These are phyloP conservation scores for Emmonsiellopsis sp. DNA, from an alignment of 2,329 filamentous ascomycete genomes.

Conservation along the genomic window DNA sequence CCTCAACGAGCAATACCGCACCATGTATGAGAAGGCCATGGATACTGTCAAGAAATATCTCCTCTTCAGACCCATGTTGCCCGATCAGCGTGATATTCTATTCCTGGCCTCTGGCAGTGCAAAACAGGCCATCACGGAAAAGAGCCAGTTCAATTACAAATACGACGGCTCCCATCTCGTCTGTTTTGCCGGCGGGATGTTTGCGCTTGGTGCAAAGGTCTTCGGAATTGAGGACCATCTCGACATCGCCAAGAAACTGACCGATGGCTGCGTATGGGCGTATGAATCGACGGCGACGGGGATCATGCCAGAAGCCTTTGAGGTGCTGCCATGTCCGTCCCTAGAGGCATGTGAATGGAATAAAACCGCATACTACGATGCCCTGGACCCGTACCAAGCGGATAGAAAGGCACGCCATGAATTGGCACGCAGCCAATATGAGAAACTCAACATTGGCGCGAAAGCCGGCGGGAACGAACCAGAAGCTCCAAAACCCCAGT, in stretches of 20 bases:
- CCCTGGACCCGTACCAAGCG: conserved; percentile 9
- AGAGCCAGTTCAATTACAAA: conserved; percentile 20
- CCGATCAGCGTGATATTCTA: conserved; percentile 55
- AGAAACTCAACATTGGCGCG: conserved; percentile 33
- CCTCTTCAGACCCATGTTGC: conserved; percentile 67
- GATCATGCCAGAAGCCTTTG: conserved; percentile 46
- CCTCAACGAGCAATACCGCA: conserved; percentile 51
- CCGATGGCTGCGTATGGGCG: conserved; percentile 48
- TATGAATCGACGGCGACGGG: conserved; percentile 41
- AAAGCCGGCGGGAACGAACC: conserved; percentile 11
- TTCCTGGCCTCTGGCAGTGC: conserved; percentile 50
- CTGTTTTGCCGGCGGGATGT: conserved; percentile 50
- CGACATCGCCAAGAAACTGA: conserved; percentile 40
- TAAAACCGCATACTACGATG: conserved; percentile 10
- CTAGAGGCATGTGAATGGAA: conserved; percentile 11
- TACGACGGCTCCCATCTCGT: conserved; percentile 41
- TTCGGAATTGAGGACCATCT: conserved; percentile 42
- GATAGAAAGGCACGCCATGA: conserved; percentile 5
- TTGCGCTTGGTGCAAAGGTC: conserved; percentile 43
- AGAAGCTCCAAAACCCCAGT: conserved; percentile 20
- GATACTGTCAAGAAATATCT: conserved; percentile 62
- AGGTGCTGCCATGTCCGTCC: conserved; percentile 30
- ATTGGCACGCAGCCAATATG: neutral
- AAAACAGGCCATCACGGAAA: conserved; percentile 34
- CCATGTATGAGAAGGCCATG: conserved; percentile 60